Base-by-base conservation (phyloP, 2,329 filamentous ascomycete species). In the Stenocarpella maydis region DNA sequence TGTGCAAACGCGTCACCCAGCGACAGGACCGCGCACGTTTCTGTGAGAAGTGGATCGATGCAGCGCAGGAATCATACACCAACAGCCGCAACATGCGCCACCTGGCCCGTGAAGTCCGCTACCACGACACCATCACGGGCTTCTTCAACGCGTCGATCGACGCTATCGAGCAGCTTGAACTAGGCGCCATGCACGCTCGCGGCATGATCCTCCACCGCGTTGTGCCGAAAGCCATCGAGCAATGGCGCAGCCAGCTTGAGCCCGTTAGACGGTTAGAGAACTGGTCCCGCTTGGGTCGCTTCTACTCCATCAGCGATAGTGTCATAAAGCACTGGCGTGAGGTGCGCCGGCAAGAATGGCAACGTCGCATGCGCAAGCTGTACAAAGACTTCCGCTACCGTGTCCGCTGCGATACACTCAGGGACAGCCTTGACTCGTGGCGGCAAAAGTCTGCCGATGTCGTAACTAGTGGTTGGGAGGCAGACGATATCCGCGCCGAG, bases 371-470 rank as follows among this genome's bases (percentile, higher is more conserved):
- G 69, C 73, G 74, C 68, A 67, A 31, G 34, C 61, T 70, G 1
- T 69, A 77, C 26, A 73, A 72, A 31, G 69, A 73, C 37, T 77
- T 75, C 63, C 69, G 75, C 37, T 73, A 74, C 8, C 55, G 72
- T 12, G 75, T 75, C 71, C 76, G 75, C 47, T 65, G 73, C 50
- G 69, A 74, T 9, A 69, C 74, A 14, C 75, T 74, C 17, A 60
- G 68, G 17, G 69, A 71, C 8, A 74, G 74, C 61, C 69, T 78
- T 14, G 73, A 73, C 19, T 67, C 53, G 19, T 78, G 76, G 76
- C 69, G 73, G 41, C 34, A 69, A 9, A 73, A 71, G 14, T 71
- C 74, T 9, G 71, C 68, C 1, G 72, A 74, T 15, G 68, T 72
- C 10, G 50, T 74, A 17, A 73, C 74, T 55, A 60, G 69, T n/a